Base-by-base conservation (phyloP, 805 yeast genomes). In the Candida maris region DNA sequence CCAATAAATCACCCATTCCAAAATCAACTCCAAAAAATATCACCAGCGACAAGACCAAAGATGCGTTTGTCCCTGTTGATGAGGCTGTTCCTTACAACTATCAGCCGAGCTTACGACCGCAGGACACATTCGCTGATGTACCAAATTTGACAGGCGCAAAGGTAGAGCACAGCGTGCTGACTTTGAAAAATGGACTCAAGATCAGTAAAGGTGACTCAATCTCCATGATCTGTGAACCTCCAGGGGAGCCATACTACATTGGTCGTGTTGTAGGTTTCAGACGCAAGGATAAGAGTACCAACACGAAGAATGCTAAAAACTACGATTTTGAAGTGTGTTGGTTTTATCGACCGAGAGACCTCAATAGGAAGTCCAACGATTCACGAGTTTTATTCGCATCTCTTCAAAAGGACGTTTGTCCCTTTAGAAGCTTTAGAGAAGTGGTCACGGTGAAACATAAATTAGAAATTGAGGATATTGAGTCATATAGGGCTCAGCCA, bases 181-280 rank as follows among this genome's bases (percentile, higher is more conserved):
- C 65, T 2, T 62, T 73, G 32, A 75, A 55, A 39, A 63, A 61
- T 32, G 55, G 62, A 3, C 54, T 61, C 37, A 57, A 52, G 30
- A 41, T 75, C n/a, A 42, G 43, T 4, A 75, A 74, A 42, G 77
- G 76, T 35, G 95, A 88, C 39, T 77, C 70, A 41, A 81, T 88
- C 7, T 88, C 84, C 56, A 78, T 89, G 79, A 71, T 89, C 9
- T 78, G 93, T 44, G 96, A 87, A 57, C 96, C 96, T 1, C 87
- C 96, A 0, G 93, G 95, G 2, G 96, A 87, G 51, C 97, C 97
- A 0, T 93, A 84, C 65, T 85, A 87, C 51, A 74, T 93, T 29
- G 97, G 94, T 1, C 68, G 91, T 27, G 71, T 91, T 26, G 74
- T 85, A 68, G 93, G 89, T 12, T 86, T 88, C 47, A 69, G 67